Conservation (phyloP, 768 basidiomycete species). For the Goffeauzyma gilvescens region DNA sequence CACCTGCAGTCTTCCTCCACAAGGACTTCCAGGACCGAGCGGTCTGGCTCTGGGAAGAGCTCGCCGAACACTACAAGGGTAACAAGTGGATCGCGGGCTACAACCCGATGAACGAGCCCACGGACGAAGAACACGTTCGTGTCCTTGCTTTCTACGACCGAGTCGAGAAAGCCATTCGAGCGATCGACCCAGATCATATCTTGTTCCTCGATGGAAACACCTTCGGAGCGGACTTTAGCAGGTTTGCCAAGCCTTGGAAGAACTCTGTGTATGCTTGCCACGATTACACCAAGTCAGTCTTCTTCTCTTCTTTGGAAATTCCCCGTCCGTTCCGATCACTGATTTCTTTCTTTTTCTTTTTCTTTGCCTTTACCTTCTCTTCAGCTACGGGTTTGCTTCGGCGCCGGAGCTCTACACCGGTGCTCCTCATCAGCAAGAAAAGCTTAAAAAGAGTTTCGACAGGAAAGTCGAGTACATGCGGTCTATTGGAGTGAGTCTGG, state of each 20-base stretch:
- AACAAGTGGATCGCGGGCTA: conserved; percentile 74
- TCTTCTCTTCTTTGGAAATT: conserved; percentile 30
- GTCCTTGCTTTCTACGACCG: conserved; percentile 51
- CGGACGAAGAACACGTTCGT: conserved; percentile 48
- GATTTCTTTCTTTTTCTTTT: conserved; percentile 2
- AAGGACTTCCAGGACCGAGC: conserved; percentile 66
- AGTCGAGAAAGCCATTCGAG: conserved; percentile 51
- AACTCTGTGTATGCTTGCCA: conserved; percentile 64
- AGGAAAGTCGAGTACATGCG: conserved; percentile 66
- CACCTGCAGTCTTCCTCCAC: conserved; percentile 49
- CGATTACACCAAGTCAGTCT: conserved; percentile 41
- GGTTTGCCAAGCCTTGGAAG: conserved; percentile 41
- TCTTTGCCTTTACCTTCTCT: background rate
- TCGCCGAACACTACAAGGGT: conserved; percentile 54
- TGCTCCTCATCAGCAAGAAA: no score
- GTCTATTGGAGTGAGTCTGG: conserved; percentile 22
- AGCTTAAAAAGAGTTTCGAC: conserved; percentile 45
- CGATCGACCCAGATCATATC: conserved; percentile 48
- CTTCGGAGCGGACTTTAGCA: conserved; percentile 39
- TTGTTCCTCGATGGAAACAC: conserved; percentile 74
- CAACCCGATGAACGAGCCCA: conserved; percentile 69
- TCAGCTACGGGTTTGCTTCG: conserved; percentile 4
- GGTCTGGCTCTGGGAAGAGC: conserved; percentile 56
- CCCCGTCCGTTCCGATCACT: conserved; percentile 40
- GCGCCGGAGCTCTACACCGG: background rate